Evolutionary conservation across 177 flowering plant genomes (phyloP).

Genomic region (Vitis hybrid): DNA sequence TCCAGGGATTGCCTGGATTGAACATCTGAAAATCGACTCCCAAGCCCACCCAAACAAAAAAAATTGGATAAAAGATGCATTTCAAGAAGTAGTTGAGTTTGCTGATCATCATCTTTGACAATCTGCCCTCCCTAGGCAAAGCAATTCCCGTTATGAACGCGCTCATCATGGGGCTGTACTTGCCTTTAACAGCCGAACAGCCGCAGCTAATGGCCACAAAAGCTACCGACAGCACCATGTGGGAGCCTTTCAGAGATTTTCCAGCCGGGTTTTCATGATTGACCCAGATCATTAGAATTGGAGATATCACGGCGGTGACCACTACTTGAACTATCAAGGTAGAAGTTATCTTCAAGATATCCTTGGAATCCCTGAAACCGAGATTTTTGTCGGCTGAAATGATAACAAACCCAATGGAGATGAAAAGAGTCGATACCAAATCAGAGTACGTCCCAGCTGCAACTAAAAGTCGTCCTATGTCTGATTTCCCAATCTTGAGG

Average conservation of each 20-base stretch:
- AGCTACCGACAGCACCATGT: slow-evolving; percentile 48
- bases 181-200: slow-evolving; percentile 16
- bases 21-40: slow-evolving; percentile 19
- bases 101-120: slow-evolving; percentile 45
- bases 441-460: slow-evolving; percentile 57
- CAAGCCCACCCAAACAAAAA: slow-evolving; percentile 58
- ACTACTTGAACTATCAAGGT: slow-evolving; percentile 28
- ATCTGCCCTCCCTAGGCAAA: slow-evolving; percentile 60
- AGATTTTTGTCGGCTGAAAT: no score
- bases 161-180: slow-evolving; percentile 39
- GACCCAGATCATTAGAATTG: slow-evolving; percentile 48
- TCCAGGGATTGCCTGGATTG: slow-evolving; percentile 1
- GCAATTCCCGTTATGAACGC: slow-evolving; percentile 60
- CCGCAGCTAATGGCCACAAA: slow-evolving; percentile 28
- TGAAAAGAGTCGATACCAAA: slow-evolving; percentile 39
- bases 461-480: slow-evolving; percentile 59
- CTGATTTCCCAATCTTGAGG: slow-evolving; percentile 68
- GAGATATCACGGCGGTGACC: slow-evolving; percentile 34
- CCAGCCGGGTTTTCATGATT: slow-evolving; percentile 65
- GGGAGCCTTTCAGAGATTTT: slow-evolving; percentile 56
- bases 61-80: slow-evolving; percentile 47
- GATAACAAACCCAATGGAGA: slow-evolving; percentile 31
- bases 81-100: slow-evolving; percentile 45
- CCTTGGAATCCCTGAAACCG: no score
- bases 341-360: not conserved